phyloP scores from a whole-genome alignment of 257 asterid species.

The Capsicum rhomboideum region DNA sequence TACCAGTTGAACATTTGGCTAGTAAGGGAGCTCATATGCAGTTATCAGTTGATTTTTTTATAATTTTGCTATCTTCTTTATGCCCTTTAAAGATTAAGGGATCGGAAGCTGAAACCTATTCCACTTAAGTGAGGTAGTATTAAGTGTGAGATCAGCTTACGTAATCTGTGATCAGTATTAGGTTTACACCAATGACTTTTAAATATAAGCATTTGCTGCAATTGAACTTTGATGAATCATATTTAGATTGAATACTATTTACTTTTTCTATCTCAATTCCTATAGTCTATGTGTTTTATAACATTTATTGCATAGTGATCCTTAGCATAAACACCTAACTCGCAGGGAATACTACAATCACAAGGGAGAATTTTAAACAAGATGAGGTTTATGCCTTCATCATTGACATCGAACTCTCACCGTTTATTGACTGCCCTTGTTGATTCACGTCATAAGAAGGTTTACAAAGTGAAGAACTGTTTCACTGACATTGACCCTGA shows the following conservation, averaged over 20 bases:
- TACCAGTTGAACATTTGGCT: not conserved
- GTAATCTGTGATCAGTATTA: not conserved
- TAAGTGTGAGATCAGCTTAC: not conserved
- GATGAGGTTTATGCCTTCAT: conserved; percentile 99
- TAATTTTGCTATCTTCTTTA: not conserved
- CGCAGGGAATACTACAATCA: conserved; percentile 93
- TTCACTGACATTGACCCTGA: conserved; percentile 97
- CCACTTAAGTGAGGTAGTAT: not conserved
- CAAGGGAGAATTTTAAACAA: conserved; percentile 83
- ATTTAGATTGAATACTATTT: not conserved
- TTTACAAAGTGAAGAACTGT: conserved; percentile 89
- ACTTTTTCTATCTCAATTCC: not conserved
- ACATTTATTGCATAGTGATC: not conserved
- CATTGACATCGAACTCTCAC: conserved; percentile 87
- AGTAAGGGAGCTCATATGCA: not conserved
- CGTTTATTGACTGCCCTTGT: conserved; percentile 92
- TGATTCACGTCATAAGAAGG: conserved; percentile 96
- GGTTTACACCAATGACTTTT: not conserved
- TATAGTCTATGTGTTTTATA: not conserved
- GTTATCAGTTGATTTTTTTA: not conserved
- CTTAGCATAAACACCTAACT: not conserved
- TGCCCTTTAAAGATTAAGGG: not conserved
- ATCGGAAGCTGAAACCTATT: not conserved
- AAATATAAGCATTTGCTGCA: not conserved
- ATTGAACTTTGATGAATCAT: not conserved